Conservation (phyloP, 805 yeast genomes). For the Sugiyamaella chiloensis region DNA sequence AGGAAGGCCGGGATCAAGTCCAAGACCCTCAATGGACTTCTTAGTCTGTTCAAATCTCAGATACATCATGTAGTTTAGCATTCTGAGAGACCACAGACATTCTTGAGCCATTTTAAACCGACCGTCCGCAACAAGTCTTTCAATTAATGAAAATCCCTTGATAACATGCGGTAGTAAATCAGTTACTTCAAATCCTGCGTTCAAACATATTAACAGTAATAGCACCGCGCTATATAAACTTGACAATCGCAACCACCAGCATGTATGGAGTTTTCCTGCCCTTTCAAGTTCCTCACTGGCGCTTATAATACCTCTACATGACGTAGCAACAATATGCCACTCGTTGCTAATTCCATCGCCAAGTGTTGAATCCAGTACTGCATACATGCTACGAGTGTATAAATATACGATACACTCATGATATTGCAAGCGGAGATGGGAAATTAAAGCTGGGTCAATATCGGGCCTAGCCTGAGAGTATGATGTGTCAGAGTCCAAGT, state of each 20-base stretch:
- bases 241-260: conserved; percentile 50
- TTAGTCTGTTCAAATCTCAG: conserved; percentile 44
- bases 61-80: conserved; percentile 50
- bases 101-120: conserved; percentile 49
- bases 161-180: conserved; percentile 17
- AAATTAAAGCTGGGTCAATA: conserved; percentile 20
- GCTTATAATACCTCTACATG: conserved; percentile 14
- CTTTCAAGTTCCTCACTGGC: conserved; percentile 11
- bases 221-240: conserved; percentile 40
- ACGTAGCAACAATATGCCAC: conserved; percentile 4
- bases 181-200: conserved; percentile 38
- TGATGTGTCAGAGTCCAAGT: conserved; percentile 29
- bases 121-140: conserved; percentile 22
- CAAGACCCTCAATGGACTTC: conserved; percentile 38
- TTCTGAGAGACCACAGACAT: conserved; percentile 60
- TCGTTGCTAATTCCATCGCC: conserved; percentile 9
- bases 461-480: conserved; percentile 21
- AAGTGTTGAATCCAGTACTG: conserved; percentile 16
- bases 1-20: conserved; percentile 52
- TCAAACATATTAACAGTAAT: conserved; percentile 39
- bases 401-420: conserved; percentile 17
- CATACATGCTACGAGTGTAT: conserved; percentile 13
- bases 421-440: conserved; percentile 23
- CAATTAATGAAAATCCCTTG: conserved; percentile 20
- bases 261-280: conserved; percentile 22